phyloP scores from a whole-genome alignment of 495 filamentous ascomycete species.

The Podospora tetraspora region DNA sequence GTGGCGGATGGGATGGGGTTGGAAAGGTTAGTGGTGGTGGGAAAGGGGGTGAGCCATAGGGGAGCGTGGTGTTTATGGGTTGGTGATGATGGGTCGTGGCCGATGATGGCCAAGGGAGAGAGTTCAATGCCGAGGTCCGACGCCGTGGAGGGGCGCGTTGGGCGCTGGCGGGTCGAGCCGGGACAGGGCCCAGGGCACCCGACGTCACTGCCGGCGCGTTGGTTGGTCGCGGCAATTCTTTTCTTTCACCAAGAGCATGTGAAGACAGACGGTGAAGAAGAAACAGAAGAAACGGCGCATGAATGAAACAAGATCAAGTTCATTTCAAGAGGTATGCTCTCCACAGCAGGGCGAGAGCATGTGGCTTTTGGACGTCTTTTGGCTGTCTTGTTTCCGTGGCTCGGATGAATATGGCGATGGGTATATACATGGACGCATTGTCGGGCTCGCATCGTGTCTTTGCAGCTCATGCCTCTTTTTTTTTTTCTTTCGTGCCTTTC shows the following conservation, averaged over 20 bases:
- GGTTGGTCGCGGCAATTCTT: constrained; percentile 4
- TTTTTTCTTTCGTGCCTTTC: neutral
- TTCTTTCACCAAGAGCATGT: neutral
- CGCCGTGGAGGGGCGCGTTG: constrained; percentile 6
- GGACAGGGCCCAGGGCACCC: neutral
- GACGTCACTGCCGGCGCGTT: constrained; percentile 8
- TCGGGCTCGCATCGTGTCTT: neutral
- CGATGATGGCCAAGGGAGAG: neutral
- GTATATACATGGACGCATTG: neutral
- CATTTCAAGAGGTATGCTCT: neutral
- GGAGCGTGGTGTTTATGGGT: neutral
- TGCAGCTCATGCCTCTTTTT: neutral
- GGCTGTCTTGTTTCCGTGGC: neutral
- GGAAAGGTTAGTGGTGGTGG: neutral
- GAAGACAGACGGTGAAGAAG: neutral
- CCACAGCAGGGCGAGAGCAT: neutral
- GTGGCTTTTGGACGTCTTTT: neutral
- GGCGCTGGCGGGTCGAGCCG: constrained; percentile 6
- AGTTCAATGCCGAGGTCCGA: constrained; percentile 10
- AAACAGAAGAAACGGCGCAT: neutral
- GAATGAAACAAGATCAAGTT: neutral
- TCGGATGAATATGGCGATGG: neutral
- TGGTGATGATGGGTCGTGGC: constrained; percentile 2
- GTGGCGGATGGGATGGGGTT: neutral
- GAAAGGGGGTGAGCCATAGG: neutral